phyloP scores from a whole-genome alignment of 1,139 yeast species.

The Blastobotrys illinoisensis region DNA sequence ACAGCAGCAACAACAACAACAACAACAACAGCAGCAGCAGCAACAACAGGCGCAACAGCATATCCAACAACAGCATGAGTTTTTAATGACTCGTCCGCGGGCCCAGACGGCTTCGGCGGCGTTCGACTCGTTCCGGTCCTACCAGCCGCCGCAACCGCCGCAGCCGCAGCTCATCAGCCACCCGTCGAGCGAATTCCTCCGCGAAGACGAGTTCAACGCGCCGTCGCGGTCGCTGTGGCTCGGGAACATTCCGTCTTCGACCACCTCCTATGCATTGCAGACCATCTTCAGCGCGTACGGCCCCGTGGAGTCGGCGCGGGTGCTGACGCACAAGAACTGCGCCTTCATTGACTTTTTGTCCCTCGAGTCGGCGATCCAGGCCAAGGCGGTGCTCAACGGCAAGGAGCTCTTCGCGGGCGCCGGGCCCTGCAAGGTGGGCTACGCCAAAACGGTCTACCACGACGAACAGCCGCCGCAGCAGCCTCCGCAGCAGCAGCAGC shows the following conservation, averaged over 20 bases:
- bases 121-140: conserved; percentile 3
- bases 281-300: conserved; percentile 52
- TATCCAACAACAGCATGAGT: conserved; percentile 12
- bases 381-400: conserved; percentile 72
- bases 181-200: conserved; percentile 3
- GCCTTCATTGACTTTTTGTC: conserved; percentile 72
- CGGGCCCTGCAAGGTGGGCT: conserved; percentile 39
- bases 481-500: not conserved
- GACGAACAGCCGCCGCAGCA: not conserved
- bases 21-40: conserved; percentile 13
- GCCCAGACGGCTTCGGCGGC: conserved; percentile 20
- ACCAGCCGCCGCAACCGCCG: conserved; percentile 4
- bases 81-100: conserved; percentile 16
- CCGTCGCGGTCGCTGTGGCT: conserved; percentile 64
- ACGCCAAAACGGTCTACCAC: conserved; percentile 31
- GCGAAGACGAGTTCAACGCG: not conserved
- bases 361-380: conserved; percentile 70
- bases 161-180: conserved; percentile 1
- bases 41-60: conserved; percentile 13
- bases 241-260: conserved; percentile 62
- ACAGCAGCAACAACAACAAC: conserved; percentile 14
- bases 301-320: conserved; percentile 50
- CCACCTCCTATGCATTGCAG: conserved; percentile 41
- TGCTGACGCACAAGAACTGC: conserved; percentile 46
- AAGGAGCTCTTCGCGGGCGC: conserved; percentile 73